Evolutionary conservation across 78 protist genomes (phyloP).

Genomic region (Dictyostelium intermedium): DNA sequence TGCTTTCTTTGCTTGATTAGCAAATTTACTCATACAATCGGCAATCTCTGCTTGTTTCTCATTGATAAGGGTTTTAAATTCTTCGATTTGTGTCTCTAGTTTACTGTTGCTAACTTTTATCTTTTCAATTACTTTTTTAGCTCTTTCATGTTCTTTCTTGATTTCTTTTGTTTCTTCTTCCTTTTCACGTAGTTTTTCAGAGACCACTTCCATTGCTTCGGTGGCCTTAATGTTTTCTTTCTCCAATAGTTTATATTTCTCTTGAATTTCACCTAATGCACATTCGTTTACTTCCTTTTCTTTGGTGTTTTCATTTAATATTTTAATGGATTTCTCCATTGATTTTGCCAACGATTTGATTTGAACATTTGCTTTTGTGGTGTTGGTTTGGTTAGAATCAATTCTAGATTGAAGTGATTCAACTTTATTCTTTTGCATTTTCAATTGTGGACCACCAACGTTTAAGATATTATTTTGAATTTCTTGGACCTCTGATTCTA

Average conservation of each 20-base stretch:
- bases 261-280: neutral
- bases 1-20: slow-evolving; percentile 5
- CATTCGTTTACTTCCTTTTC: neutral
- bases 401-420: slow-evolving; percentile 24
- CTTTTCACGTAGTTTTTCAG: slow-evolving; percentile 18
- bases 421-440: slow-evolving; percentile 69
- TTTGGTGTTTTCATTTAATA: neutral
- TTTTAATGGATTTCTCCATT: slow-evolving; percentile 1
- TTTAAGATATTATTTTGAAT: slow-evolving; percentile 76
- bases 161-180: slow-evolving; percentile 25
- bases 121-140: slow-evolving; percentile 21
- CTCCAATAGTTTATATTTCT: neutral
- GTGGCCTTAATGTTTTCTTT: slow-evolving; percentile 16
- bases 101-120: neutral
- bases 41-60: neutral
- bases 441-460: slow-evolving; percentile 83
- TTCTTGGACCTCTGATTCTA: slow-evolving; percentile 19
- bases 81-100: neutral
- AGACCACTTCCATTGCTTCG: neutral
- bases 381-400: neutral
- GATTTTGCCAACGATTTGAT: slow-evolving; percentile 47
- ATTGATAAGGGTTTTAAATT: neutral
- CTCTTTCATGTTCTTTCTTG: slow-evolving; percentile 13
- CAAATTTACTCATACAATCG: neutral
- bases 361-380: slow-evolving; percentile 46